phyloP scores from a whole-genome alignment of 2,329 filamentous ascomycete species.

The Exophiala bonariae region DNA sequence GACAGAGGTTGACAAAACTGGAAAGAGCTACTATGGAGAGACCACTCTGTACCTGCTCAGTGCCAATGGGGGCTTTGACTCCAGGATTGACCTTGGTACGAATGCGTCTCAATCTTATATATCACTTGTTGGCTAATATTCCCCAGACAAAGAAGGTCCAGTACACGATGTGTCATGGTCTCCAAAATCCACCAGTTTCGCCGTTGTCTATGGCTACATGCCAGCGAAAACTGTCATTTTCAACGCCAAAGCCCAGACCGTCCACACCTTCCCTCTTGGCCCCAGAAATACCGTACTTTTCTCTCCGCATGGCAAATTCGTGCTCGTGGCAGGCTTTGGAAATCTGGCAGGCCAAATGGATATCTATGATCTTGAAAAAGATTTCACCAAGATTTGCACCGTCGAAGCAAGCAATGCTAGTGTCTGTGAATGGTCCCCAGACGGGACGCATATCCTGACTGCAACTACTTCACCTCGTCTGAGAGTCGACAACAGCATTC shows the following conservation, averaged over 20 bases:
- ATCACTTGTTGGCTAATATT: constrained; percentile 15
- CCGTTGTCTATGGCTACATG: constrained; percentile 97
- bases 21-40: constrained; percentile 99
- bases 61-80: constrained; percentile 88
- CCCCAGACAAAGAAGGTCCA: constrained; percentile 85
- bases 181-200: constrained; percentile 95
- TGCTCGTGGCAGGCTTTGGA: constrained; percentile 92
- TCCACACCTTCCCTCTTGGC: constrained; percentile 80
- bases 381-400: constrained; percentile 87
- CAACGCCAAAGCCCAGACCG: constrained; percentile 79
- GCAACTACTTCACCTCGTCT: constrained; percentile 96
- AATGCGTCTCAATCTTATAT: constrained; percentile 5
- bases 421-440: constrained; percentile 95
- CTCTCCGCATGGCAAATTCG: constrained; percentile 89
- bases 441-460: constrained; percentile 92
- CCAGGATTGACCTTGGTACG: constrained; percentile 73
- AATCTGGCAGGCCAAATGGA: constrained; percentile 98
- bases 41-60: constrained; percentile 95
- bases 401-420: constrained; percentile 95
- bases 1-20: constrained; percentile 96
- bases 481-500: constrained; percentile 93
- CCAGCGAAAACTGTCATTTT: constrained; percentile 99
- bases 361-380: constrained; percentile 92
- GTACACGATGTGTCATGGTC: constrained; percentile 99
- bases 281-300: constrained; percentile 95